Base-by-base conservation (phyloP, 208 protist species). In the Leishmania mexicana region DNA sequence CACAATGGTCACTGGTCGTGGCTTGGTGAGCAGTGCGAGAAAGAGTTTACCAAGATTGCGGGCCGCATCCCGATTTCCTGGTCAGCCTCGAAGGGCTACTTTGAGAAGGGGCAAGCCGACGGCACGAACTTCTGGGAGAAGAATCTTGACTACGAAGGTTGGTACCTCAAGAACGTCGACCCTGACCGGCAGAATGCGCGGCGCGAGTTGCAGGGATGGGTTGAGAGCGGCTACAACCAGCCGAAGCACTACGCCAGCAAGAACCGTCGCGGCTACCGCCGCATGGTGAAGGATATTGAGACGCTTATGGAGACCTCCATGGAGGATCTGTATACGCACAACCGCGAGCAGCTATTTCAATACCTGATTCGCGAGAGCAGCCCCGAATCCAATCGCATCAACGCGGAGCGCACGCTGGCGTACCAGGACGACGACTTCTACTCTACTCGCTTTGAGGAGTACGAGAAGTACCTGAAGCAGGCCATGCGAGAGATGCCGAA, bases 81-180 rank as follows among this genome's bases (percentile, higher is more conserved):
- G 93, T 91, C 93, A 2, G 89, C 94, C 1, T 94, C 93, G 7
- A 95, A 94, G 62, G 94, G 94, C 28, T 97, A 94, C 80, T 97
- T 97, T 81, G 93, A 96, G 74, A 94, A 96, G 78, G 88, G 87
- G 31, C 76, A 95, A 54, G 88, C 94, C 5, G 94, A 97, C 83
- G 94, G 94, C 17, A 97, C 94, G 10, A 97, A 97, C 76, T 96
- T 88, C 79, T 97, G 91, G 93, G 93, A 97, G 84, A 97, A 97
- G 88, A 97, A 97, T 81, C 80, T 97, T 8, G 94, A 97, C 81
- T 97, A 97, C 83, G 94, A 97, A 64, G 94, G 94, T 40, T 97
- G 94, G 94, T 97, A 96, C 81, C 93, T 97, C 72, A 97, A 96
- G 83, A 96, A 96, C 84, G 94, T 97, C 11, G 93, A 97, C 83